Percentiles rank a stretch among this genome's conserved stretches.
These are phyloP conservation scores for Naganishia randhawae DNA, from an alignment of 768 basidiomycete species.

Conservation along the genomic window DNA sequence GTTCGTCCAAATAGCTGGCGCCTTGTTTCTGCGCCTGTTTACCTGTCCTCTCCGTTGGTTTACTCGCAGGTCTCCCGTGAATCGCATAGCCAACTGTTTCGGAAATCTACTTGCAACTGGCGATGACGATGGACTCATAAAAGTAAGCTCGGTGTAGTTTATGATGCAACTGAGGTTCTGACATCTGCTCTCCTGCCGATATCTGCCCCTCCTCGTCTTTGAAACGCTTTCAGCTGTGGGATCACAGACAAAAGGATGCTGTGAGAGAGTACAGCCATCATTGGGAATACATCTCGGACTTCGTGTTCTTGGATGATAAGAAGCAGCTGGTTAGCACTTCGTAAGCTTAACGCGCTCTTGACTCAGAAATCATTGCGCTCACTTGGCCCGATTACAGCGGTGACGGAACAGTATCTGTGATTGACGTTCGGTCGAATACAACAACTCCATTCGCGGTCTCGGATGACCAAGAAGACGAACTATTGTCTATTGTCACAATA, in stretches of 20 bases:
- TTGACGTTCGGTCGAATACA: conserved; percentile 82
- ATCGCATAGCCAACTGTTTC: conserved; percentile 70
- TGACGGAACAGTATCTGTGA: conserved; percentile 86
- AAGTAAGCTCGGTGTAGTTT: conserved; percentile 56
- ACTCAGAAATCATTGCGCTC: neutral
- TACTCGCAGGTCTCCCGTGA: conserved; percentile 60
- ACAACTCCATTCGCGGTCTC: conserved; percentile 74
- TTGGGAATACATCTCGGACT: conserved; percentile 91
- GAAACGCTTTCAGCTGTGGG: conserved; percentile 70
- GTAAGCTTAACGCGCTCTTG: conserved; percentile 53
- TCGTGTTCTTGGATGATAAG: conserved; percentile 77
- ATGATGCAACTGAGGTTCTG: neutral
- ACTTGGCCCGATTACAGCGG: conserved; percentile 57
- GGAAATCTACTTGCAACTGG: conserved; percentile 75
- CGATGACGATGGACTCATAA: conserved; percentile 90
- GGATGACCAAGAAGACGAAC: conserved; percentile 93
- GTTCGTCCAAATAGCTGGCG: neutral
- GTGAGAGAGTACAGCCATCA: conserved; percentile 75
- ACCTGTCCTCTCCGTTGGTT: neutral
- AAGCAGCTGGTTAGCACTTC: conserved; percentile 82
- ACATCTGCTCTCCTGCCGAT: neutral
- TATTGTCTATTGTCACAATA: conserved; percentile 78
- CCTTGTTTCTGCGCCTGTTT: neutral
- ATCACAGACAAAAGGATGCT: conserved; percentile 66
- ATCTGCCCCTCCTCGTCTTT: neutral